phyloP scores from a whole-genome alignment of 805 yeast species.

The Wickerhamiella bombiphila region DNA sequence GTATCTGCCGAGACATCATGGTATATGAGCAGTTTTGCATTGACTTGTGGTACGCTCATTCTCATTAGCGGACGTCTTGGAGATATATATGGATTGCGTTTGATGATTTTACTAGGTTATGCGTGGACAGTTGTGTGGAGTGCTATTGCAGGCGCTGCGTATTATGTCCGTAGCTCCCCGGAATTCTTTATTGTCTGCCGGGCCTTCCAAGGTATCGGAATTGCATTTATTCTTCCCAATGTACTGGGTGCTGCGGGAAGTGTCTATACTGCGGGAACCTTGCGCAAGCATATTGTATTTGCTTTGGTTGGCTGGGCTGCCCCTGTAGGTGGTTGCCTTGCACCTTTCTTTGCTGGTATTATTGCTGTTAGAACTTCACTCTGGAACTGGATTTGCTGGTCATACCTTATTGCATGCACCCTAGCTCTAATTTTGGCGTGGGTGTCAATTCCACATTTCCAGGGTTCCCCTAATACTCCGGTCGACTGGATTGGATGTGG shows the following conservation, averaged over 20 bases:
- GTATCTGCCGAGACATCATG: constrained; percentile 29
- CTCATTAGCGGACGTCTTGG: constrained; percentile 56
- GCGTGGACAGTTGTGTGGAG: constrained; percentile 43
- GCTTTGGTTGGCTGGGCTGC: constrained; percentile 46
- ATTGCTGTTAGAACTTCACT: constrained; percentile 11
- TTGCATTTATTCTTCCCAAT: constrained; percentile 45
- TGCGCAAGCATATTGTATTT: constrained; percentile 38
- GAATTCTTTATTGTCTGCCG: constrained; percentile 29
- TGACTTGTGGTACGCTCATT: constrained; percentile 61
- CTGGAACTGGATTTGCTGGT: constrained; percentile 28
- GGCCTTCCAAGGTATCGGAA: constrained; percentile 52
- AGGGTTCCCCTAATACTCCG: neutral
- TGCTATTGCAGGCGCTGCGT: constrained; percentile 42
- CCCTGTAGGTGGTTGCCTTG: constrained; percentile 46
- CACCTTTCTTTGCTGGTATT: constrained; percentile 31
- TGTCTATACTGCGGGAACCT: constrained; percentile 11
- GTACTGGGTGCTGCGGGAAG: constrained; percentile 42
- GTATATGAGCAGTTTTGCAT: constrained; percentile 58
- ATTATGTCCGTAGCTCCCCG: constrained; percentile 25
- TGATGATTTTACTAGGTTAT: constrained; percentile 41
- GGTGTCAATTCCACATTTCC: constrained; percentile 6
- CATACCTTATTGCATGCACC: constrained; percentile 26
- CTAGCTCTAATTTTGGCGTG: constrained; percentile 6
- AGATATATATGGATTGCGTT: constrained; percentile 52
- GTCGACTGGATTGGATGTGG: constrained; percentile 47